phyloP scores from a whole-genome alignment of 202 grass and related monocot species.

The Zoysia matrella region DNA sequence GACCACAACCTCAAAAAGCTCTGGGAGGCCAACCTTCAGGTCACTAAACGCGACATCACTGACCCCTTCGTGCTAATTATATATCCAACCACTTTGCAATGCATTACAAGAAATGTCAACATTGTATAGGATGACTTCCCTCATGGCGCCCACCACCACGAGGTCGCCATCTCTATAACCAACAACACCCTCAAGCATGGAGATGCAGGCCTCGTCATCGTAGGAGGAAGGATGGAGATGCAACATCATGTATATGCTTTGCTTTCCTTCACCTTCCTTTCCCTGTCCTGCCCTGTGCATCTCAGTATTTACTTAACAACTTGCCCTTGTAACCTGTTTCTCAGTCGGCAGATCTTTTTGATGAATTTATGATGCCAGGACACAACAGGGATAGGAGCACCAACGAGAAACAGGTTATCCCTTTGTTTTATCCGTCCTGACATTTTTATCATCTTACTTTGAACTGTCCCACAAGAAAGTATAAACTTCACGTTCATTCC shows the following conservation, averaged over 20 bases:
- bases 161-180: slow-evolving; percentile 80
- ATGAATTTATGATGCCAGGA: slow-evolving; percentile 74
- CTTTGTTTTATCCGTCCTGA: neutral
- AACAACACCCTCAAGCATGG: slow-evolving; percentile 96
- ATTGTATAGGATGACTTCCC: slow-evolving; percentile 63
- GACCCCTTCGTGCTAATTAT: no score
- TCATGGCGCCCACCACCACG: slow-evolving; percentile 76
- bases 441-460: neutral
- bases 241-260: slow-evolving; percentile 76
- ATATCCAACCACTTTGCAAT: no score
- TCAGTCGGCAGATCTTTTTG: slow-evolving; percentile 79
- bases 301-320: neutral
- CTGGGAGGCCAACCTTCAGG: slow-evolving; percentile 93
- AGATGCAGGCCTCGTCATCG: slow-evolving; percentile 81
- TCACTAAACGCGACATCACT: neutral
- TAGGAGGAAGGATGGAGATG: slow-evolving; percentile 98
- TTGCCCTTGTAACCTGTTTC: slow-evolving; percentile 13
- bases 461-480: neutral
- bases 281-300: neutral
- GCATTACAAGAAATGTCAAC: no score
- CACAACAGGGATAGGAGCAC: slow-evolving; percentile 57
- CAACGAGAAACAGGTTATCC: slow-evolving; percentile 83
- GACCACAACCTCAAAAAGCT: slow-evolving; percentile 98
- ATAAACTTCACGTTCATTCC: neutral
- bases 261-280: neutral